Evolutionary conservation across 2,329 filamentous ascomycete genomes (phyloP), one percentile per base, ranked within the genome.

Genomic region (Onygenales sp.): DNA sequence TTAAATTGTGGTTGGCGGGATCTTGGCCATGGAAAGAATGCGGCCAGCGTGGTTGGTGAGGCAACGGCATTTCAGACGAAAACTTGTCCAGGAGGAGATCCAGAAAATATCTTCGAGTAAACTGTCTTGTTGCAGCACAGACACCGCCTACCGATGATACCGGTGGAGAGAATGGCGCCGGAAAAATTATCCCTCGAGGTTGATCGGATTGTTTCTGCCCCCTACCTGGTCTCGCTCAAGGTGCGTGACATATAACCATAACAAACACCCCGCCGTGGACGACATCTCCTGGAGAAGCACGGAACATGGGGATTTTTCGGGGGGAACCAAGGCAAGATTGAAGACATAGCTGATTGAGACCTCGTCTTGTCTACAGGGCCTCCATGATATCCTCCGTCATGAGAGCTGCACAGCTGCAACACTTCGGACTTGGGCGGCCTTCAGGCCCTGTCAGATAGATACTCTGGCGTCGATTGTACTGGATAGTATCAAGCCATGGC

Each of bases 401-500:
- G 53, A 40, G 42, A 56, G 59, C 42, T 66, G 65, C 40, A 61
- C 71, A 17, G 55, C 61, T 13, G 54, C 60, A 11, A 65, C 67
- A 4, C 66, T 82, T 11, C 63, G 64, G 6, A 62, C 63, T 27
- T 81, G 77, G 74, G 71, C 76, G 2, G 62, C 70, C 36, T 69
- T 65, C 14, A 74, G 78, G 54, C 70, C 71, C 32, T 82, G 79
- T 60, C 74, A 76, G 49, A 63, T 80, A 45, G 64, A 67, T 9
- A 63, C 66, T 21, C 64, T 83, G 21, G 69, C 70, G 11, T 66
- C 65, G n/a, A 65, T 67, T 36, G 59, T 80, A n/a, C 62, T 77
- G 33, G 73, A 78, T 54, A 75, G 74, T 31, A 63, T 82, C 37
- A 70, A 75, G 36, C 70, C 74, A 45, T 80, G 77, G 65, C 69